phyloP scores from a whole-genome alignment of 2,329 filamentous ascomycete genomes.

The Mycosphaerella sp. region DNA sequence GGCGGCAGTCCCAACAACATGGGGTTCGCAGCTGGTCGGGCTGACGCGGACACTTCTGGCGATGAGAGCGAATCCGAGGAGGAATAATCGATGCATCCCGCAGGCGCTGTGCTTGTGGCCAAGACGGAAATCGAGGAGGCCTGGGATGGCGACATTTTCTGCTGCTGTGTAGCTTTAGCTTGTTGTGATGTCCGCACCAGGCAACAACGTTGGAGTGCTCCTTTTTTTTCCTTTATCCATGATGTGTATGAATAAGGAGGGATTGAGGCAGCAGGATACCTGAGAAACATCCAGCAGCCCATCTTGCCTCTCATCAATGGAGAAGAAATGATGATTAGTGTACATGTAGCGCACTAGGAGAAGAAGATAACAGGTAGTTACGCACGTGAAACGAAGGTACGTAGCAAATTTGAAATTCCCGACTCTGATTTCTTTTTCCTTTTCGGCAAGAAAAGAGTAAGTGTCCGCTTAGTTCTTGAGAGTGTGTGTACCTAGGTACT shows the following conservation, averaged over 20 bases:
- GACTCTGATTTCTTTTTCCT: background rate
- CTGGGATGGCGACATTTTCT: no score
- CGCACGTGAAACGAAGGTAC: background rate
- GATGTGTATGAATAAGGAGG: slow-evolving; percentile 11
- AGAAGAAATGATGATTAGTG: background rate
- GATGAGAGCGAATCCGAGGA: slow-evolving; percentile 34
- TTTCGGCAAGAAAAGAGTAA: no score
- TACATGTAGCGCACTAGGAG: background rate
- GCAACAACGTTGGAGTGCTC: background rate
- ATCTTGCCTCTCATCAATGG: background rate
- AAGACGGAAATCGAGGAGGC: no score
- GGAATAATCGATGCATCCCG: slow-evolving; percentile 22
- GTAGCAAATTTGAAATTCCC: background rate
- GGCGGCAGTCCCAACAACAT: slow-evolving; percentile 21
- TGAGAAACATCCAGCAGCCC: background rate
- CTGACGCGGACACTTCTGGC: slow-evolving; percentile 25
- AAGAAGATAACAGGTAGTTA: background rate
- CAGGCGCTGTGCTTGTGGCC: no score
- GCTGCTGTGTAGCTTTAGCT: no score
- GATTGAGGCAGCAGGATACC: background rate
- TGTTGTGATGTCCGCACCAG: no score
- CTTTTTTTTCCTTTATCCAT: background rate
- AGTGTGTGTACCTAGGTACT: no score
- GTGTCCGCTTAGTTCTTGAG: background rate
- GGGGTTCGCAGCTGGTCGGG: slow-evolving; percentile 15